Evolutionary conservation across 2,329 filamentous ascomycete genomes (phyloP), one percentile per base, ranked within the genome.

Genomic region (Rhynchosporium agropyri): DNA sequence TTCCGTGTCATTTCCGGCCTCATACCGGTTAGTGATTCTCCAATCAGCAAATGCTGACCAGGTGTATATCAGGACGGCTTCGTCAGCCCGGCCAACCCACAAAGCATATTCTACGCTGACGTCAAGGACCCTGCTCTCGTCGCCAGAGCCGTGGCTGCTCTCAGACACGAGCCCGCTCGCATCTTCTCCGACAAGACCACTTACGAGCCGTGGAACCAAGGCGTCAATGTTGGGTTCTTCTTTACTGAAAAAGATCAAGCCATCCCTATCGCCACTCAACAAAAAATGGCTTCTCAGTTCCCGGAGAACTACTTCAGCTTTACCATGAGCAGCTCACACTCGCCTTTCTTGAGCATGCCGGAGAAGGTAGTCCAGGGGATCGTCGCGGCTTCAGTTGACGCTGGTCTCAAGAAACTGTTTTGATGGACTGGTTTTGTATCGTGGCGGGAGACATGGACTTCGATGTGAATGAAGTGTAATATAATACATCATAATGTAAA

Each of bases 311-410:
- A 36, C 15, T 53, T 53, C 15, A 53, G 15, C 29, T 53, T 36
- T 15, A 38, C 49, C 7, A 53, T 53, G 49, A 38, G 38, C 29
- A 53, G 49, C 31, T 53, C 49, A 3, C 49, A 53, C 26, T 53
- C 49, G 15, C 49, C 49, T 20, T 38, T 53, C 31, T 53, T 53
- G 31, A 53, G 49, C 31, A 38, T 53, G 49, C 31, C 31, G 8
- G 31, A 53, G 49, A 53, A 53, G 4, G 4, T 53, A 9, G 29
- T 9, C 15, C 9, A 29, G 7, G 48, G 48, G n/a, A 29, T 51
- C 4, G 48, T 51, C 29, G 28, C 29, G 3, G 48, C 48, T 31
- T 51, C 29, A 3, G n/a, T 12, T 4, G 48, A 51, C 33, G 29
- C 31, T 38, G 29, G 20, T 38, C 31, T 53, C 15, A 53, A 26